These are phyloP conservation scores for Ensete glaucum DNA, from an alignment of 176 grass and related monocot species.

Conservation along the genomic window DNA sequence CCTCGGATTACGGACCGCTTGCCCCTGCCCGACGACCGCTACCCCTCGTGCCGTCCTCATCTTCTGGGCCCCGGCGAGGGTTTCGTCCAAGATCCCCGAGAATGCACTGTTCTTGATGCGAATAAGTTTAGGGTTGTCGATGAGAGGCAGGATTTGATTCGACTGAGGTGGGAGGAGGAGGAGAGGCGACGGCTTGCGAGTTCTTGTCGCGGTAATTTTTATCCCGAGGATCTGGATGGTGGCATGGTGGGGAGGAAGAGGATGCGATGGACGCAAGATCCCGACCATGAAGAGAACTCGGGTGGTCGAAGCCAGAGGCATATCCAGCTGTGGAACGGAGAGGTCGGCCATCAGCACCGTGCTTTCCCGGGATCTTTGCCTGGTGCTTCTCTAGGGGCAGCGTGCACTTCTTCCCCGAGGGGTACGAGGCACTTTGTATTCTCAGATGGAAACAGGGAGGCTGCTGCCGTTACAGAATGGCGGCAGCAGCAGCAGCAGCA, in stretches of 20 bases:
- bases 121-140: constrained; percentile 17
- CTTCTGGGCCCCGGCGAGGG: constrained; percentile 19
- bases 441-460: neutral
- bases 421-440: neutral
- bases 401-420: neutral
- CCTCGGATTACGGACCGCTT: constrained; percentile 17
- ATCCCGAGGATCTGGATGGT: neutral
- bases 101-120: neutral
- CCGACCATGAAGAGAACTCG: neutral
- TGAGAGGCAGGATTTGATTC: constrained; percentile 2
- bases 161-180: constrained; percentile 13
- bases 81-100: constrained; percentile 4
- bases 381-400: neutral
- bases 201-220: neutral
- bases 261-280: constrained; percentile 5
- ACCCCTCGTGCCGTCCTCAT: constrained; percentile 29
- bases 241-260: neutral
- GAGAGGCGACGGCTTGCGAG: neutral
- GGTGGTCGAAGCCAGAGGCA: neutral
- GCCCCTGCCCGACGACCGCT: constrained; percentile 13
- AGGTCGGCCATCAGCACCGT: neutral
- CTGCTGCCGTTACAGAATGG: neutral
- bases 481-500: neutral
- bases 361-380: neutral
- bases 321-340: neutral